Base-by-base conservation (phyloP, 306 rosid species). In the Vigna reflexopilosa region DNA sequence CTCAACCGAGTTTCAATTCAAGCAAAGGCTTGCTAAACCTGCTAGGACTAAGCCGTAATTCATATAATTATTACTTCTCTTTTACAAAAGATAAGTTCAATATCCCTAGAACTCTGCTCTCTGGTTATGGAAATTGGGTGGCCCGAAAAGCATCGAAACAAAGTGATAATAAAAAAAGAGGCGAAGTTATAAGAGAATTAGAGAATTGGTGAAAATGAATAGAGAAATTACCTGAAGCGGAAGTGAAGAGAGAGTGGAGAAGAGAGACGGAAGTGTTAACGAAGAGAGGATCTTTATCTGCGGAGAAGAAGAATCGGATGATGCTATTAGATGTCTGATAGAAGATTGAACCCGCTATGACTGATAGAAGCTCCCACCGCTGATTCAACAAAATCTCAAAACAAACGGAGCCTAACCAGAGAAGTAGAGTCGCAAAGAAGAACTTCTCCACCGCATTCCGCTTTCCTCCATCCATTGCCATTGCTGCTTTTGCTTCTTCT, bases 211-310 rank as follows among this genome's bases (percentile, higher is more conserved):
- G 38, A 6, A 34, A 1, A 7, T 34, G 11, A 7, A 70, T 2
- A 59, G 36, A 65, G 77, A 61, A 92, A 1, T 22, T 11, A 59
- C 98, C 98, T 86, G 98, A 92, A 76, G 88, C 57, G 19, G 97
- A 90, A 67, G 95, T 92, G 69, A 91, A 19, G 57, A 72, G 9
- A 80, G 96, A 90, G 77, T 94, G 98, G 20, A 94, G 86, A 72
- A 94, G 98, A 28, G 98, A 94, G 38, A 94, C 98, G 7, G 91
- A 70, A 82, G 98, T 95, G 80, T 92, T 94, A 66, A 92, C 93
- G 47, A 92, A 88, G 76, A 92, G 91, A 65, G 91, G 87, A 59
- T 94, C 93, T 9, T 22, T 3, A 16, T 2, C 20, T 30, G 58
- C 80, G n/a, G 87, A 80, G 79, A 80, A 52, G 78, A 86, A 70